Evolutionary conservation across 179 eudicot genomes (phyloP).

Genomic region (Camellia oleifera): DNA sequence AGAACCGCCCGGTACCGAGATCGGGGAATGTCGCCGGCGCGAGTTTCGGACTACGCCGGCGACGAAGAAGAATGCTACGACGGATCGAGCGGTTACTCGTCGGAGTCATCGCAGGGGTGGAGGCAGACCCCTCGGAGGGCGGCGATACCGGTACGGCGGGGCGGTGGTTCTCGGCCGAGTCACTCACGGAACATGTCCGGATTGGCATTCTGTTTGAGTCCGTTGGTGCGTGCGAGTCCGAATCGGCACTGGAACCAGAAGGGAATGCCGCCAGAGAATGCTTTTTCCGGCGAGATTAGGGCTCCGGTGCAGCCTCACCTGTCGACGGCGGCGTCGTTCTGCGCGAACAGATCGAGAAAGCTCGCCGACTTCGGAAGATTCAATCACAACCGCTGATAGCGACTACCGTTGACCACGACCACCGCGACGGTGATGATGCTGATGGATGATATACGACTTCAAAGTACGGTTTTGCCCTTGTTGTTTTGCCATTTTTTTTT

Average conservation of each 20-base stretch:
- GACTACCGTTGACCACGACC: conserved; percentile 19
- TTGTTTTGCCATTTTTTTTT: neutral
- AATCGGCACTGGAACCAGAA: conserved; percentile 48
- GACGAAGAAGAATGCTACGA: conserved; percentile 31
- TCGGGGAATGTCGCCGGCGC: conserved; percentile 84
- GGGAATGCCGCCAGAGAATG: conserved; percentile 33
- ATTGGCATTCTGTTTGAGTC: conserved; percentile 69
- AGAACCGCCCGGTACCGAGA: conserved; percentile 16
- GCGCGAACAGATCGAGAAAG: conserved; percentile 77
- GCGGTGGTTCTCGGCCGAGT: conserved; percentile 19
- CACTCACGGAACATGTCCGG: conserved; percentile 39
- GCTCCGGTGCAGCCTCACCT: conserved; percentile 43
- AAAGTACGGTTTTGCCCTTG: conserved; percentile 32
- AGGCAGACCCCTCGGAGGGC: conserved; percentile 38
- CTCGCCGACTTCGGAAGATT: conserved; percentile 82
- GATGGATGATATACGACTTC: neutral
- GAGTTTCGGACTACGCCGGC: conserved; percentile 29
- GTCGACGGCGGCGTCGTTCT: conserved; percentile 53
- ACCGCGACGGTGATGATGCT: neutral
- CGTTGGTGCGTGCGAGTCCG: conserved; percentile 74
- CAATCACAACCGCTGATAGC: conserved; percentile 44
- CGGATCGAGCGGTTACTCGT: conserved; percentile 25
- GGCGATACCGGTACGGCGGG: conserved; percentile 31
- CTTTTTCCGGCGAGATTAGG: conserved; percentile 53
- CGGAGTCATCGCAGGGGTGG: conserved; percentile 40